These are phyloP conservation scores for Eragrostis tef DNA, from an alignment of 202 grass and related monocot genomes.

Conservation along the genomic window DNA sequence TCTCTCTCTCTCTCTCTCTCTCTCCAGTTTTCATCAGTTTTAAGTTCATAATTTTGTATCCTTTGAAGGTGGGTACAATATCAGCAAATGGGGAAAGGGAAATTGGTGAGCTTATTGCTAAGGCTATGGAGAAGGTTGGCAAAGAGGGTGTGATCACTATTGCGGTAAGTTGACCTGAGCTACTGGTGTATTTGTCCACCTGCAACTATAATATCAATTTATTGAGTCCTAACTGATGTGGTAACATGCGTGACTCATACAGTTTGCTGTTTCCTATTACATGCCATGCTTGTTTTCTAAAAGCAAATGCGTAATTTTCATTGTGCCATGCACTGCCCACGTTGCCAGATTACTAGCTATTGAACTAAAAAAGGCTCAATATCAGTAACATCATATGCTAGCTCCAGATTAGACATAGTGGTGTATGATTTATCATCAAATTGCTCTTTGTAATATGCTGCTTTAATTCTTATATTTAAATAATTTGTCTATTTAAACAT, in stretches of 20 bases:
- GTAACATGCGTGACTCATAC: neutral
- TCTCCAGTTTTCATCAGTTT: neutral
- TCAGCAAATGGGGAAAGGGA: slow-evolving; percentile 96
- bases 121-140: slow-evolving; percentile 99
- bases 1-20: too few relatives aligned
- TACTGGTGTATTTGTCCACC: neutral
- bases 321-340: neutral
- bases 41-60: slow-evolving; percentile 26
- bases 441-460: slow-evolving; percentile 9
- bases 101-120: slow-evolving; percentile 96
- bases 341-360: too few relatives aligned
- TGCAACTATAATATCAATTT: neutral
- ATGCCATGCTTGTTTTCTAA: neutral
- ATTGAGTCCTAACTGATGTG: neutral
- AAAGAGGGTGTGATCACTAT: slow-evolving; percentile 99
- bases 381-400: neutral
- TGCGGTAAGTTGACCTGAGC: slow-evolving; percentile 60
- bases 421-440: neutral
- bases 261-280: neutral
- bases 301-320: neutral
- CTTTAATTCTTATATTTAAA: too few relatives aligned
- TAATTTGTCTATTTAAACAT: slow-evolving; percentile 8
- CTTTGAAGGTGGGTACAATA: slow-evolving; percentile 88
- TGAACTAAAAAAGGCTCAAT: neutral
- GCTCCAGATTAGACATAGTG: neutral